Evolutionary conservation across 345 rosid species (phyloP), one percentile per base, ranked within the genome.

Genomic region (Cochlearia excelsa): DNA sequence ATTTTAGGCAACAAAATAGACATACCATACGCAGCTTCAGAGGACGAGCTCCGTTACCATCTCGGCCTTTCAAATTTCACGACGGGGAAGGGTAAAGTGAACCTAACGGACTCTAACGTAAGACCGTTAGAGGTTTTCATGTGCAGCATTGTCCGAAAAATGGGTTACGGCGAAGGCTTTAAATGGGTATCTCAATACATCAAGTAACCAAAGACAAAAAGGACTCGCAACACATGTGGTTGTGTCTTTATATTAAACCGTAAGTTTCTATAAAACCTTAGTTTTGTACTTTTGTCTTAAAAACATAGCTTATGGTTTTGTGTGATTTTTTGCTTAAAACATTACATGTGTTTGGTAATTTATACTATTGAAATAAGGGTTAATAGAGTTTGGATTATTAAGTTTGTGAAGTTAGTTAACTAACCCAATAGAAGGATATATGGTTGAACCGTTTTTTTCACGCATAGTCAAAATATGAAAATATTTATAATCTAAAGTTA

Each of bases 171-270:
- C 23, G 23, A 16, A 16, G 23, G 23, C 23, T 16, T 86, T 74
- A 86, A 78, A 75, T 86, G 94, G 94, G 54, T 83, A 27, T 84
- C 94, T 30, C 94, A 86, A 35, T 86, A 86, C 75, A 84, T 86
- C 75, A 80, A 86, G 73, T 86, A 51, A 23, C n/a, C 23, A 30
- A 6, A 49, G 49, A 23, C 34, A 39, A 51, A 16, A 0, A 16
- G 23, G 23, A 16, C 23, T 16, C 23, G 0, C 23, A 16, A 16
- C 23, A 16, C 23, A 0, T 16, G 23, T 16, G 23, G 23, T 16
- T 16, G 23, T 16, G 23, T 16, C 23, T 16, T 33, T 33, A 33
- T 33, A 33, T 5, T 1, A 33, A 33, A 33, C 35, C 57, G 33
- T 52, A 64, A 45, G 56, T 59, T 50, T 55, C 68, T 44, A 44